phyloP scores from a whole-genome alignment of 1,139 yeast species.

The Pneumocystis sp. region DNA sequence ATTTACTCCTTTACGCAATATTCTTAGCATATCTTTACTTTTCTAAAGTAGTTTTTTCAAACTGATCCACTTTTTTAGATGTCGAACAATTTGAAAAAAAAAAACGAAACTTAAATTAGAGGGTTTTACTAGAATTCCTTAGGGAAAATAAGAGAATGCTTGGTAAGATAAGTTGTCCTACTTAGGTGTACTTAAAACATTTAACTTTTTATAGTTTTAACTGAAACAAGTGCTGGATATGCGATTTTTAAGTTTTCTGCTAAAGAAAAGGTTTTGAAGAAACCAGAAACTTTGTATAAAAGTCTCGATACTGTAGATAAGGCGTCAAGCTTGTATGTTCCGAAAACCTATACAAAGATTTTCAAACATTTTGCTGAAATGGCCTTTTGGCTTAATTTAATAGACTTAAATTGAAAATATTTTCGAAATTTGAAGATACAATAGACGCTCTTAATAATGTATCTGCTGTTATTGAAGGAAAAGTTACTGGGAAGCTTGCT shows the following conservation, averaged over 20 bases:
- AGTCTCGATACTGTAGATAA: conserved; percentile 10
- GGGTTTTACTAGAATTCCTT: neutral
- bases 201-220: neutral
- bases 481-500: conserved; percentile 73
- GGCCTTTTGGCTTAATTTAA: neutral
- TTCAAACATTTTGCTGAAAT: neutral
- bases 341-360: neutral
- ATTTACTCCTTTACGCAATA: neutral
- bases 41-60: neutral
- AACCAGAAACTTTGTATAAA: conserved; percentile 8
- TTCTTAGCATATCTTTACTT: neutral
- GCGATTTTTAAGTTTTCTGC: conserved; percentile 9
- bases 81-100: neutral
- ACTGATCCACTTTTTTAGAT: neutral
- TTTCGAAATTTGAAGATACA: conserved; percentile 86
- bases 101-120: neutral
- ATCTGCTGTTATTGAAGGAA: conserved; percentile 80
- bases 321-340: conserved; percentile 8
- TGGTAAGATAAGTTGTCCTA: neutral
- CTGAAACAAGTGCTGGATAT: neutral
- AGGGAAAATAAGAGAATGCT: neutral
- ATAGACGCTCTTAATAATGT: conserved; percentile 95
- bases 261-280: conserved; percentile 13
- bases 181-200: neutral
- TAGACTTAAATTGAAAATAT: conserved; percentile 82